phyloP scores from a whole-genome alignment of 257 asterid species.

The Gynochthodes officinalis region DNA sequence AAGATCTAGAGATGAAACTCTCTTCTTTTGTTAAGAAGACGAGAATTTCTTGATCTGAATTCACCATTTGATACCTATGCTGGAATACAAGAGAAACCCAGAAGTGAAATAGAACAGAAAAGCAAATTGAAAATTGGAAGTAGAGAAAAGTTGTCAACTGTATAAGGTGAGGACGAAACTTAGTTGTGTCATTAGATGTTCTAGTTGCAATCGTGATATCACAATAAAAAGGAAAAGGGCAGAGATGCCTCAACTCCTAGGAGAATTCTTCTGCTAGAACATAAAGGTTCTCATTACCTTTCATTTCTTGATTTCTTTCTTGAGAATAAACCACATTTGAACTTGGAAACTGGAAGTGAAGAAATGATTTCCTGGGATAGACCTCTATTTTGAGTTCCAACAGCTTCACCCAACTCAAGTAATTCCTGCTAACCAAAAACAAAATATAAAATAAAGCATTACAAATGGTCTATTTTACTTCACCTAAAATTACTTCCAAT shows the following conservation, averaged over 20 bases:
- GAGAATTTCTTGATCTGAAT: background rate
- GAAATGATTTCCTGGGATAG: conserved; percentile 77
- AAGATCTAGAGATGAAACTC: background rate
- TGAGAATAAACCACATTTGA: conserved; percentile 80
- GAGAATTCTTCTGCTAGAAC: background rate
- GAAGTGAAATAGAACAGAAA: background rate
- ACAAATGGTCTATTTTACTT: background rate
- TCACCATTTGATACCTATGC: background rate
- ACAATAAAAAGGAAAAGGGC: background rate
- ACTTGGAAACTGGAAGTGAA: conserved; percentile 71
- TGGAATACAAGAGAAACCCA: background rate
- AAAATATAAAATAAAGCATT: background rate
- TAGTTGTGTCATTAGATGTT: background rate
- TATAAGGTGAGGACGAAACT: background rate
- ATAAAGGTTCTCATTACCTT: conserved; percentile 31
- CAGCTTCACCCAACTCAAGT: conserved; percentile 90
- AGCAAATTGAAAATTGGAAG: background rate
- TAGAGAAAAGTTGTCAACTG: background rate
- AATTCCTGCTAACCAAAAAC: conserved; percentile 47
- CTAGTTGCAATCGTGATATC: background rate
- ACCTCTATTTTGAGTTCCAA: conserved; percentile 85
- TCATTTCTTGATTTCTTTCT: conserved; percentile 68
- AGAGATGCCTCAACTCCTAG: background rate
- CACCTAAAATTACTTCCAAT: background rate
- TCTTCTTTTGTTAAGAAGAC: background rate